Evolutionary conservation across 306 rosid genomes (phyloP).

Genomic region (Prinsepia uniflora): DNA sequence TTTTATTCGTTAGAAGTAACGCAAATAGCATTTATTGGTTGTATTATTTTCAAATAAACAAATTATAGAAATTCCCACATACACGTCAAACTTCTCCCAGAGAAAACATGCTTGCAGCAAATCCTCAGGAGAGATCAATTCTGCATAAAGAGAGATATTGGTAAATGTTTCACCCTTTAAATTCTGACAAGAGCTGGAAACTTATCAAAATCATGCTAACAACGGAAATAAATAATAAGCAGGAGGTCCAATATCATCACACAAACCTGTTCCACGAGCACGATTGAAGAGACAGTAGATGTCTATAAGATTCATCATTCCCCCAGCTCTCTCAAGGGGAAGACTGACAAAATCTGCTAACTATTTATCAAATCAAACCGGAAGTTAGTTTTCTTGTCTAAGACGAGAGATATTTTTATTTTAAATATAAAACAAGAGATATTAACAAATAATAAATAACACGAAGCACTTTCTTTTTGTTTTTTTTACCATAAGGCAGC

Average conservation of each 20-base stretch:
- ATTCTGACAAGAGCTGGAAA: conserved; percentile 5
- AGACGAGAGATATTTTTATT: too few species aligned
- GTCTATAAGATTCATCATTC: conserved; percentile 87
- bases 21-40: background rate
- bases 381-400: conserved; percentile 13
- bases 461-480: background rate
- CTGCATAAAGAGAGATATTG: conserved; percentile 42
- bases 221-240: conserved; percentile 6
- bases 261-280: conserved; percentile 94
- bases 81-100: conserved; percentile 98
- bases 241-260: background rate
- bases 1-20: background rate
- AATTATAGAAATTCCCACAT: conserved; percentile 37
- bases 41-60: conserved; percentile 15
- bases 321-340: conserved; percentile 93
- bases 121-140: conserved; percentile 95
- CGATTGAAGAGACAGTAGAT: conserved; percentile 91
- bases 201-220: conserved; percentile 16
- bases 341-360: conserved; percentile 86
- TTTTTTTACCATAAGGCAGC: background rate
- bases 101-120: conserved; percentile 88
- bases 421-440: background rate
- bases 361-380: conserved; percentile 37
- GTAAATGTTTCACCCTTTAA: background rate
- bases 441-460: background rate